Conservation (phyloP, 352 stramenopile species). For the Blastocystis hominis region DNA sequence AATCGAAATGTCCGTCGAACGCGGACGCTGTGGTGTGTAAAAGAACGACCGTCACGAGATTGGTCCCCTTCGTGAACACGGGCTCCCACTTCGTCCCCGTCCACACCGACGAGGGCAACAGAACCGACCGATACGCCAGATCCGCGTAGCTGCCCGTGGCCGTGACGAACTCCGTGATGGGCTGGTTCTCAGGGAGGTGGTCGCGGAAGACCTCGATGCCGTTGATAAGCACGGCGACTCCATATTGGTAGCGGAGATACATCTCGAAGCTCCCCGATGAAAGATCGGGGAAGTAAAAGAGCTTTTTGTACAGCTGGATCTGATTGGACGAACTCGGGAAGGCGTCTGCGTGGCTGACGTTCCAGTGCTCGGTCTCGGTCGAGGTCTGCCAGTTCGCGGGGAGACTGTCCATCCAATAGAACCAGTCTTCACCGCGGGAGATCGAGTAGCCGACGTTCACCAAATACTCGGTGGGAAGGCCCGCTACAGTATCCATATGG, state of each 20-base stretch:
- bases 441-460: neutral
- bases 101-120: neutral
- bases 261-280: neutral
- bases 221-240: neutral
- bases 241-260: neutral
- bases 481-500: slow-evolving; percentile 10
- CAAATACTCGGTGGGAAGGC: neutral
- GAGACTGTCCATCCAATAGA: neutral
- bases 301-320: slow-evolving; percentile 20
- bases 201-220: neutral
- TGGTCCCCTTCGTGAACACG: neutral
- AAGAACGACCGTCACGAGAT: neutral
- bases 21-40: neutral
- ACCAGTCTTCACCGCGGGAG: neutral
- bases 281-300: neutral
- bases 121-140: neutral
- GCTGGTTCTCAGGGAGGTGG: neutral
- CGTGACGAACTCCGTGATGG: neutral
- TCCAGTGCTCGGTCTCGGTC: neutral
- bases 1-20: neutral
- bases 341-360: neutral
- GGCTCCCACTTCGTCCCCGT: neutral
- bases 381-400: neutral
- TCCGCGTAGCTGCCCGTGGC: neutral
- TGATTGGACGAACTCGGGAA: slow-evolving; percentile 4